Evolutionary conservation across 768 basidiomycete genomes (phyloP), one percentile per base, ranked within the genome.

Genomic region (Phanerodontia chrysosporium): DNA sequence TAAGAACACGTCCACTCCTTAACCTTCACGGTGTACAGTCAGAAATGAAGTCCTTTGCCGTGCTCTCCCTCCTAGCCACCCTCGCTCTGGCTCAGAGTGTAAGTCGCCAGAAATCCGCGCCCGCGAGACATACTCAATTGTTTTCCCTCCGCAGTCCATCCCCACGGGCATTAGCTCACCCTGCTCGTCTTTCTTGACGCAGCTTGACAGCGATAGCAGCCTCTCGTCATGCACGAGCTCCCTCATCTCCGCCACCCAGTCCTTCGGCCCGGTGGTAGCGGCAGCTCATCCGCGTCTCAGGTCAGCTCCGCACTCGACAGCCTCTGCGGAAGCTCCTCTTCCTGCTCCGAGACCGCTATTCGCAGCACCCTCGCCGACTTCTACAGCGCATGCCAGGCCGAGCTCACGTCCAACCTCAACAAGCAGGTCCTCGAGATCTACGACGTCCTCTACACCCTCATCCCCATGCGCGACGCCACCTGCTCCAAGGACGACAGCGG

Each of bases 401-500:
- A 98, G 75, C 75, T 99, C 64, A 83, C 83, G 2, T 74, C 80
- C 10, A 67, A 57, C 49, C 68, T 74, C 49, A 81, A 80, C 62
- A 0, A 46, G 0, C 69, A 77, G 25, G 89, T 97, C 48, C 70
- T 83, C 70, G 65, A 72, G 27, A 73, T 82, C 1, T 99, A 98
- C 75, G 95, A 98, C 69, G 75, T 84, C 29, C 75, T 98, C 28
- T 99, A 92, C 76, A 63, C 79, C 59, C 62, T 95, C 46, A 61
- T 69, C 12, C 93, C 95, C 8, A 69, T 96, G 69, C 75, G 74
- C 61, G 64, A 70, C 6, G 86, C 93, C 27, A 69, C 92, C 29
- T 98, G 95, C 75, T 64, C 87, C 48, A 90, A 91, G 79, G 83
- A 89, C 66, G 83, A 86, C 66, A 75, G 66, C 49, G 86, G 83